Evolutionary conservation across 1,139 yeast genomes (phyloP).

Genomic region (Insectozyma bohioensis): DNA sequence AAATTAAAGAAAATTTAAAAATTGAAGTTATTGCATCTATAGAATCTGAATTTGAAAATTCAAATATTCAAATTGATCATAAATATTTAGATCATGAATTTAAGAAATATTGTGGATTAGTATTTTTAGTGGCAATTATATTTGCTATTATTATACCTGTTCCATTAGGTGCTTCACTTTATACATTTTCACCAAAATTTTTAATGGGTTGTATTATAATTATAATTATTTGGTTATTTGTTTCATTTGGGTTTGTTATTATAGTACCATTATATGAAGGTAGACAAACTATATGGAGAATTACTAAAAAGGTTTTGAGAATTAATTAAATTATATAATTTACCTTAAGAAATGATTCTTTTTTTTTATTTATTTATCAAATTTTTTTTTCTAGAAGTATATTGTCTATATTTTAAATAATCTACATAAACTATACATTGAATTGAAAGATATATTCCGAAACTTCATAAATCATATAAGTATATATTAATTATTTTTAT

Average conservation of each 20-base stretch:
- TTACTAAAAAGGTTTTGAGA: too few species aligned
- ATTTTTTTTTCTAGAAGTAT: too few species aligned
- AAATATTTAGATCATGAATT: conserved; percentile 18
- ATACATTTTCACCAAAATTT: conserved; percentile 19
- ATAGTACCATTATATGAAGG: conserved; percentile 19
- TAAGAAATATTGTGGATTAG: conserved; percentile 20
- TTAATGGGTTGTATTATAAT: conserved; percentile 19
- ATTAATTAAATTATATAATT: too few species aligned
- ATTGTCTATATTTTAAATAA: too few species aligned
- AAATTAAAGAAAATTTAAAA: neutral
- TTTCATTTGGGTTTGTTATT: conserved; percentile 18
- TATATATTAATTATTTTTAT: too few species aligned
- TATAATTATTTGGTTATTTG: conserved; percentile 21
- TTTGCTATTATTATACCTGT: conserved; percentile 19
- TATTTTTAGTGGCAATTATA: conserved; percentile 15
- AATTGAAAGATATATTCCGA: too few species aligned
- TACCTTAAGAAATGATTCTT: too few species aligned
- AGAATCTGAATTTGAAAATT: conserved; percentile 11
- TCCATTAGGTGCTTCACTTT: conserved; percentile 16
- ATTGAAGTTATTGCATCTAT: conserved; percentile 8
- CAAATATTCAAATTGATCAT: conserved; percentile 15
- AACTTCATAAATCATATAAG: too few species aligned
- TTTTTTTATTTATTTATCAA: too few species aligned
- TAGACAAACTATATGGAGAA: conserved; percentile 15
- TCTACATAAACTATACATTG: too few species aligned